Evolutionary conservation across 495 filamentous ascomycete genomes (phyloP).

Genomic region (Opeltia flavorubescens): DNA sequence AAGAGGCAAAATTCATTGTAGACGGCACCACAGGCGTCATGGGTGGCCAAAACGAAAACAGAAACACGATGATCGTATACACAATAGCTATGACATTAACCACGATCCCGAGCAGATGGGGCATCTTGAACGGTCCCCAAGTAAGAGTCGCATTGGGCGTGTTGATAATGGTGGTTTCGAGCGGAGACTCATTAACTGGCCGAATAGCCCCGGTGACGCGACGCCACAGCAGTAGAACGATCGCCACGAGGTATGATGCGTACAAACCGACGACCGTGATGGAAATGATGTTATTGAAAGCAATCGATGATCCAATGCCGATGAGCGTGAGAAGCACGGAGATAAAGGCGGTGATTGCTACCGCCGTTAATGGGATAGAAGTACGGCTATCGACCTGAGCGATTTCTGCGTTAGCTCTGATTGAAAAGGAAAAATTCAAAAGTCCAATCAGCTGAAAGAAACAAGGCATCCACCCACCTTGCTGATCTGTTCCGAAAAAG

Average conservation of each 20-base stretch:
- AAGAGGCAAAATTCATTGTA: slow-evolving; percentile 32
- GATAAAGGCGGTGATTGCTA: slow-evolving; percentile 26
- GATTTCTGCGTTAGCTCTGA: neutral
- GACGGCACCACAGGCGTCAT: slow-evolving; percentile 22
- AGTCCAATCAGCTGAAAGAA: neutral
- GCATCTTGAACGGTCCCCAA: slow-evolving; percentile 31
- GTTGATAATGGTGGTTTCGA: too few species aligned
- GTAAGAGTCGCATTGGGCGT: too few species aligned
- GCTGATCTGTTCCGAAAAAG: slow-evolving; percentile 13
- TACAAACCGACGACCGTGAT: slow-evolving; percentile 26
- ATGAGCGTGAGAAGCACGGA: slow-evolving; percentile 27
- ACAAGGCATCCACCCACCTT: neutral
- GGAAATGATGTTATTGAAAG: slow-evolving; percentile 30
- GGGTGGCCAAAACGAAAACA: slow-evolving; percentile 33
- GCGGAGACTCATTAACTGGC: too few species aligned
- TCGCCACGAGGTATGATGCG: slow-evolving; percentile 27
- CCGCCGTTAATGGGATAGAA: slow-evolving; percentile 32
- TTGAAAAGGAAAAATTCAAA: neutral
- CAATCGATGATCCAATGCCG: slow-evolving; percentile 28
- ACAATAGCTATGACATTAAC: slow-evolving; percentile 26
- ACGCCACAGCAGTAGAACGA: slow-evolving; percentile 32
- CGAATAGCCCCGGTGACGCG: slow-evolving; percentile 24
- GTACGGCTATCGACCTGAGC: slow-evolving; percentile 20
- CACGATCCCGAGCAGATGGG: slow-evolving; percentile 23
- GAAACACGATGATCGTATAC: slow-evolving; percentile 25